phyloP scores from a whole-genome alignment of 202 grass and related monocot genomes.

The Panicum hallii region DNA sequence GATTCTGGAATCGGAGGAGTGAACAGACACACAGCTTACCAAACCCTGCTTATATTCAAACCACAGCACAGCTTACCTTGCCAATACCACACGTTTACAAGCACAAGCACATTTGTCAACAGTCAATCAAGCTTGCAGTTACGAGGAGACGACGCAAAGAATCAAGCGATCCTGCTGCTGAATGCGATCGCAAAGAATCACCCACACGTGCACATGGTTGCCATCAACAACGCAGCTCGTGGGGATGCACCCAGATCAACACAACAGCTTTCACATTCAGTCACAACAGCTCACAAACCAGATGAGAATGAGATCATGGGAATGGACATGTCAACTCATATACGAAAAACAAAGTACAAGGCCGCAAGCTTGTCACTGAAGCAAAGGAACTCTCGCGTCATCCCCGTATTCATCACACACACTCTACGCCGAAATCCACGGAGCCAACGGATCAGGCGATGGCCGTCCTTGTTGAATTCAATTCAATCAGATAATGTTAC shows the following conservation, averaged over 20 bases:
- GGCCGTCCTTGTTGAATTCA: slow-evolving; percentile 28
- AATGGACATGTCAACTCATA: slow-evolving; percentile 32
- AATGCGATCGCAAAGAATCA: neutral
- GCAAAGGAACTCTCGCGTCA: slow-evolving; percentile 36
- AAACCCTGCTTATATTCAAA: neutral
- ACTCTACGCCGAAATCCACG: neutral
- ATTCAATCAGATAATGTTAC: neutral
- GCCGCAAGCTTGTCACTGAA: slow-evolving; percentile 34
- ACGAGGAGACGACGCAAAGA: slow-evolving; percentile 35
- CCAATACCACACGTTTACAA: slow-evolving; percentile 16
- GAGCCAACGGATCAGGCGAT: neutral
- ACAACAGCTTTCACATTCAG: slow-evolving; percentile 27
- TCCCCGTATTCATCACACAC: slow-evolving; percentile 16
- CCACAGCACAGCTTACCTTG: neutral
- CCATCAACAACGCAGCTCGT: neutral
- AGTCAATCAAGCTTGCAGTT: slow-evolving; percentile 33
- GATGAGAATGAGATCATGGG: slow-evolving; percentile 35
- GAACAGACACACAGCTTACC: neutral
- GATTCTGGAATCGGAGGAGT: neutral
- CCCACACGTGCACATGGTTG: slow-evolving; percentile 33
- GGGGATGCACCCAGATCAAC: slow-evolving; percentile 4
- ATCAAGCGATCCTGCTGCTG: neutral
- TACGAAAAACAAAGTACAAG: slow-evolving; percentile 16
- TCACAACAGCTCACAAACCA: neutral
- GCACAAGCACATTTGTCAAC: neutral